Base-by-base conservation (phyloP, 2,329 filamentous ascomycete species). In the Verticillium isaacii region DNA sequence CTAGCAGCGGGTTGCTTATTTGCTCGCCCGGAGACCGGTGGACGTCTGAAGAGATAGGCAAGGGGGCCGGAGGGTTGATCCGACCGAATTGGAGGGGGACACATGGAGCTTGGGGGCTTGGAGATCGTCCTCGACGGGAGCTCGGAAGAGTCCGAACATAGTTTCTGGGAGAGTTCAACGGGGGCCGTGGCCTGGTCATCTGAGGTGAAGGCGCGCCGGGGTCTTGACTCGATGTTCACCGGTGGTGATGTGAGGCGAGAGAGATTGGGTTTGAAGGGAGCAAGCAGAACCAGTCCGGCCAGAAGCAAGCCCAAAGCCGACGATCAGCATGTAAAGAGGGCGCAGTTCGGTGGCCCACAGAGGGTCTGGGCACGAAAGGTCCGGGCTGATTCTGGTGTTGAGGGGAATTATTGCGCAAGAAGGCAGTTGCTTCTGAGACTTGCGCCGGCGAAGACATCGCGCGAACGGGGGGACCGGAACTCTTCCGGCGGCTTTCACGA, bases 71-170 rank as follows among this genome's bases (percentile, higher is more conserved):
- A 57, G 29, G 15, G 19, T 32, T 57, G 60, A 60, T 59, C 62
- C 62, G 58, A 60, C 63, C 63, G 63, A 65, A 65, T 65, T 36
- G 60, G 60, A 60, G 37, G 41, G 62, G 57, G 62, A 45, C 63
- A 65, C 60, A 65, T 65, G 63, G 56, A 62, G 11, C 45, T 29
- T 52, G 8, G n/a, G 23, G n/a, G 19, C 17, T 19, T 52, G 45
- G 45, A 12, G 45, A 52, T 52, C 45, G 19, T 23, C 45, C 45
- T 41, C n/a, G 19, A n/a, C 17, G 45, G 45, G 45, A 52, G 45
- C 45, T 52, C 19, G n/a, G 45, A 52, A 52, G 45, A 52, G 45
- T 19, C 45, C 45, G 45, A 25, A 14, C 25, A 11, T 52, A 7
- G n/a, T 12, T 23, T 23, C n/a, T 25, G 19, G n/a, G 45, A 52